phyloP scores from a whole-genome alignment of 805 yeast genomes.

The Cyberlindnera maritima region DNA sequence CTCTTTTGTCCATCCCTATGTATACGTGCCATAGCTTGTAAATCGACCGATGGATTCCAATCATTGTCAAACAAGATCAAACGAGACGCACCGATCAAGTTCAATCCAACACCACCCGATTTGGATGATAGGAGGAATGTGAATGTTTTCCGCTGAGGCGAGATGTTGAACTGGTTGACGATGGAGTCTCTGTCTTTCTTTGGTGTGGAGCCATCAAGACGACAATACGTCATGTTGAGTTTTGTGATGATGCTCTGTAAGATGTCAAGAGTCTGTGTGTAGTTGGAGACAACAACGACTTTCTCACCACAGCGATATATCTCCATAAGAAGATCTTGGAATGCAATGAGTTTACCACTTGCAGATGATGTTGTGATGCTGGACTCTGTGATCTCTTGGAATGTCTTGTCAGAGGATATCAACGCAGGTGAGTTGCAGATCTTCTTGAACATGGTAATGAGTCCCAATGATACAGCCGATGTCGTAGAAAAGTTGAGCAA shows the following conservation, averaged over 20 bases:
- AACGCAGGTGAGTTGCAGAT: constrained; percentile 81
- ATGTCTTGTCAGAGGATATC: constrained; percentile 47
- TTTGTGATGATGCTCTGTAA: constrained; percentile 55
- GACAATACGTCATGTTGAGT: constrained; percentile 45
- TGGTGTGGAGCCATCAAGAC: constrained; percentile 87
- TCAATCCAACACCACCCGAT: constrained; percentile 92
- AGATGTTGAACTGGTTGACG: constrained; percentile 54
- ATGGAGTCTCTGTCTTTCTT: constrained; percentile 59
- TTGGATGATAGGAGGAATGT: constrained; percentile 82
- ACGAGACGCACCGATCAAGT: constrained; percentile 86
- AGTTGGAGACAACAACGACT: constrained; percentile 82
- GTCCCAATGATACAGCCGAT: constrained; percentile 49
- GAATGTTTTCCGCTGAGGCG: constrained; percentile 34
- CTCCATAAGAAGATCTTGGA: constrained; percentile 54
- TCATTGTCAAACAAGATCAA: constrained; percentile 86
- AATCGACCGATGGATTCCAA: constrained; percentile 93
- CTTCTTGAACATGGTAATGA: constrained; percentile 75
- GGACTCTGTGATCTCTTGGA: constrained; percentile 22
- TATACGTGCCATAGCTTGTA: constrained; percentile 94
- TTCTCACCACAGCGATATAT: constrained; percentile 54
- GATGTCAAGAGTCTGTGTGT: constrained; percentile 81
- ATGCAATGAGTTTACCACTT: constrained; percentile 62
- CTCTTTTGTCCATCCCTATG: constrained; percentile 89
- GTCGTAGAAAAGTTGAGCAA: constrained; percentile 16
- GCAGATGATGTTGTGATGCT: constrained; percentile 8